These are phyloP conservation scores for Cryomyces antarcticus DNA, from an alignment of 495 filamentous ascomycete genomes.

Conservation along the genomic window DNA sequence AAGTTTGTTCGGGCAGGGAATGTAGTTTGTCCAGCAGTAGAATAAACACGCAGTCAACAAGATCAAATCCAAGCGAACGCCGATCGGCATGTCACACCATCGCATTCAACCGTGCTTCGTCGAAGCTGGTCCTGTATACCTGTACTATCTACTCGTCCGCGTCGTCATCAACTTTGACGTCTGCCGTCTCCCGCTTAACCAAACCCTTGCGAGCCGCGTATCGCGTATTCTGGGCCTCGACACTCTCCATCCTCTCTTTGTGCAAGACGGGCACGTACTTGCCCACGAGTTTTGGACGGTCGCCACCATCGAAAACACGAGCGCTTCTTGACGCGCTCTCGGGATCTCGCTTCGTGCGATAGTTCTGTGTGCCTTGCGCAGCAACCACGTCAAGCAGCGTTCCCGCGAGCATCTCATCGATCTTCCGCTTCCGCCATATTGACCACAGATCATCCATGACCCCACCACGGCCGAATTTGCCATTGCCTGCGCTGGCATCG, in stretches of 20 bases:
- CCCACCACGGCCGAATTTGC: conserved; percentile 42
- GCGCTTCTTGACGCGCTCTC: conserved; percentile 18
- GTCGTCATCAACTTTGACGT: conserved; percentile 2
- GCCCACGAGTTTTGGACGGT: conserved; percentile 36
- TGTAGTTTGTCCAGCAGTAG: too few relatives aligned
- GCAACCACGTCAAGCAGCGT: conserved; percentile 43
- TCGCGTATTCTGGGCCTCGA: conserved; percentile 55
- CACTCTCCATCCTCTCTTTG: conserved; percentile 36
- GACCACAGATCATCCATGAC: conserved; percentile 59
- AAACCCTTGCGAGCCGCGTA: conserved; percentile 54
- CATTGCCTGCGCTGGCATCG: conserved; percentile 16
- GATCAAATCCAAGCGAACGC: not conserved
- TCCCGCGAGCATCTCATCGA: conserved; percentile 66
- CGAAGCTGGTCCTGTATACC: too few relatives aligned
- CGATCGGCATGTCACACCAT: too few relatives aligned
- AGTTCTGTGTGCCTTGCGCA: conserved; percentile 20
- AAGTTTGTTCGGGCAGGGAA: too few relatives aligned
- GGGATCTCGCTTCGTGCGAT: too few relatives aligned
- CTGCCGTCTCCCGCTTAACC: conserved; percentile 5
- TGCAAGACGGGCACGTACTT: conserved; percentile 52
- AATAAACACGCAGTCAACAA: too few relatives aligned
- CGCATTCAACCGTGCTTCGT: too few relatives aligned
- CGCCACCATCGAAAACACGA: conserved; percentile 52
- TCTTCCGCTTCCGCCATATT: conserved; percentile 62
- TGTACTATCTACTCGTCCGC: not conserved